Base-by-base conservation (phyloP, 2,329 filamentous ascomycete genomes). In the Sporothrix protearum region DNA sequence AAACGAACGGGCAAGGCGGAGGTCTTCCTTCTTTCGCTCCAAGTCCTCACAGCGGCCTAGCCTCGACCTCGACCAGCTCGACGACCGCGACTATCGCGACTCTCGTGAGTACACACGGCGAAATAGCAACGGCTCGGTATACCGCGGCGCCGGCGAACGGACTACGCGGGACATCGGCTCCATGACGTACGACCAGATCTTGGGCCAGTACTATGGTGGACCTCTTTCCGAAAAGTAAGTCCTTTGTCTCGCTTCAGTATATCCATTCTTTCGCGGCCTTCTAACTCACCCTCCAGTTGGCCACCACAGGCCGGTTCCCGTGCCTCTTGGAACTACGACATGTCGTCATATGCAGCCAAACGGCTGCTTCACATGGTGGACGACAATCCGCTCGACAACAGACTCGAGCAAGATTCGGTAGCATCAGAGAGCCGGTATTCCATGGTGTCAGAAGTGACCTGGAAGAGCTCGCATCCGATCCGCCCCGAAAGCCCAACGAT, bases 311-410 rank as follows among this genome's bases (percentile, higher is more conserved):
- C 78, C 45, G 76, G 76, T 30, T 78, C 79, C 51, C 81, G 80
- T 63, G 76, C 79, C 5, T 83, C 82, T 5, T 81, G 81, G 75
- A 82, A 81, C 71, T 83, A 84, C 76, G 80, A 84, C 71, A 72
- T 81, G 68, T 78, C 78, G 36, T 83, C 83, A 33, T 85, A 85
- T 76, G 82, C 83, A 75, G 80, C 82, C n/a, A 80, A 82, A 73
- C 80, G 82, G 7, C 75, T 85, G 9, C 75, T 84, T 51, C 82
- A 82, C 68, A 75, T 83, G 39, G 77, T 77, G 19, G 81, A 82
- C 72, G 79, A 80, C 19, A 75, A 78, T 6, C 73, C 74, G 0
- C 72, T 79, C 36, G 79, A 81, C 68, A 75, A 80, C 42, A 77
- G 75, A 10, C 73, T 79, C 36, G 80, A 82, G 70, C 76, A 79